These are phyloP conservation scores for Solanum aculeatissimum DNA, from an alignment of 305 asterid genomes.

Conservation along the genomic window DNA sequence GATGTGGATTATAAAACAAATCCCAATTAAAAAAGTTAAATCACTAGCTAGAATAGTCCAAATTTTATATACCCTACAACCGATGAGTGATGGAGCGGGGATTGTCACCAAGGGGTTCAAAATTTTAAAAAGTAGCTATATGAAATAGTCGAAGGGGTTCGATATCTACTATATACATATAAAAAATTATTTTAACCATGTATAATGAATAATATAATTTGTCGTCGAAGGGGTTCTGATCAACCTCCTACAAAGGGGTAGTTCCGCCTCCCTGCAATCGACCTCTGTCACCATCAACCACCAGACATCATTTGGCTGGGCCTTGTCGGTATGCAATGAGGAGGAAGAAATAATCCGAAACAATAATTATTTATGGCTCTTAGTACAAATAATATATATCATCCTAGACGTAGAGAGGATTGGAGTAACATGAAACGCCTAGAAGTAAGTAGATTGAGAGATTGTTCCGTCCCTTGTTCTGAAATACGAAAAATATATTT, in stretches of 20 bases:
- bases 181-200: too few species aligned
- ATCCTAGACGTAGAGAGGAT: not conserved
- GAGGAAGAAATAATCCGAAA: not conserved
- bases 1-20: not conserved
- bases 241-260: too few species aligned
- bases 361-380: not conserved
- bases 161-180: too few species aligned
- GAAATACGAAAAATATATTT: not conserved
- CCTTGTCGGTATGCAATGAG: not conserved
- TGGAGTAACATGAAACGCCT: not conserved
- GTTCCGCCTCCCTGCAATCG: not conserved
- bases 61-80: not conserved
- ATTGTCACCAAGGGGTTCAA: too few species aligned
- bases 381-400: not conserved
- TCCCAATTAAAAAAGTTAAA: not conserved
- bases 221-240: too few species aligned
- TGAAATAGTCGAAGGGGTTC: too few species aligned
- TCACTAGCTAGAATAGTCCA: not conserved
- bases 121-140: too few species aligned
- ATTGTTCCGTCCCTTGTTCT: not conserved
- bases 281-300: not conserved
- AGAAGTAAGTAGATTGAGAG: not conserved
- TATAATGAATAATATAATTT: too few species aligned
- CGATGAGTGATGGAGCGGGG: too few species aligned
- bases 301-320: not conserved